Conservation (phyloP, 768 basidiomycete species). For the Xerocomellus chrysenteron region DNA sequence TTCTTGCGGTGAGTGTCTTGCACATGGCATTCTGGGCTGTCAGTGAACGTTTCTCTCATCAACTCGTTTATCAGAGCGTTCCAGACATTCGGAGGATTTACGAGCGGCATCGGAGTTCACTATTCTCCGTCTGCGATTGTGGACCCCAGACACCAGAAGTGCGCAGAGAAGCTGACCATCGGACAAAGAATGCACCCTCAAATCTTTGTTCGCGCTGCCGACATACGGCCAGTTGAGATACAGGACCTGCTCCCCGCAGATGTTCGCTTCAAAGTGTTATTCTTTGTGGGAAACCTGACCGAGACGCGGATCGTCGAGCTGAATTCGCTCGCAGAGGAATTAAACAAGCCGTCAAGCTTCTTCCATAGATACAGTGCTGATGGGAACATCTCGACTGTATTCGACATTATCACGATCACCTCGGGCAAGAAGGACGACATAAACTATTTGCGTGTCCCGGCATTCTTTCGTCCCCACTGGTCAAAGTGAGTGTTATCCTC, state of each 20-base stretch:
- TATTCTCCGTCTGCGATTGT: conserved; percentile 40
- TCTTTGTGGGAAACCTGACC: conserved; percentile 34
- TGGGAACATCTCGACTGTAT: conserved; percentile 29
- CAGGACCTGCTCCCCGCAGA: conserved; percentile 43
- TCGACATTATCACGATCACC: conserved; percentile 29
- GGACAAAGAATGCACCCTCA: conserved; percentile 42
- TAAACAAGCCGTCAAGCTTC: conserved; percentile 26
- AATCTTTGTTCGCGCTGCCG: conserved; percentile 35
- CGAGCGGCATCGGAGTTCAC: conserved; percentile 39
- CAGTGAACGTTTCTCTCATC: not conserved
- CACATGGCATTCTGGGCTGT: not conserved
- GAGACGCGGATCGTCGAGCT: conserved; percentile 22
- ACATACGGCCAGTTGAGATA: conserved; percentile 38
- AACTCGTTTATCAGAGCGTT: conserved; percentile 29
- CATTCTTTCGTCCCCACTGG: conserved; percentile 40
- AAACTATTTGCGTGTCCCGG: conserved; percentile 37
- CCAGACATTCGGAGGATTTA: conserved; percentile 39
- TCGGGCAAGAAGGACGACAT: conserved; percentile 32
- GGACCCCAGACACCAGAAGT: conserved; percentile 28
- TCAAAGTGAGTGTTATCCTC: conserved; percentile 34
- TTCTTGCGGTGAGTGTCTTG: conserved; percentile 32
- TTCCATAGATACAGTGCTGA: conserved; percentile 28
- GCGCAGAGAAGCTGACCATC: conserved; percentile 33
- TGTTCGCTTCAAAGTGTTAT: conserved; percentile 37
- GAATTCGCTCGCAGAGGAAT: conserved; percentile 25